Evolutionary conservation across 805 yeast species (phyloP).

Genomic region (Cyberlindnera meyerae): DNA sequence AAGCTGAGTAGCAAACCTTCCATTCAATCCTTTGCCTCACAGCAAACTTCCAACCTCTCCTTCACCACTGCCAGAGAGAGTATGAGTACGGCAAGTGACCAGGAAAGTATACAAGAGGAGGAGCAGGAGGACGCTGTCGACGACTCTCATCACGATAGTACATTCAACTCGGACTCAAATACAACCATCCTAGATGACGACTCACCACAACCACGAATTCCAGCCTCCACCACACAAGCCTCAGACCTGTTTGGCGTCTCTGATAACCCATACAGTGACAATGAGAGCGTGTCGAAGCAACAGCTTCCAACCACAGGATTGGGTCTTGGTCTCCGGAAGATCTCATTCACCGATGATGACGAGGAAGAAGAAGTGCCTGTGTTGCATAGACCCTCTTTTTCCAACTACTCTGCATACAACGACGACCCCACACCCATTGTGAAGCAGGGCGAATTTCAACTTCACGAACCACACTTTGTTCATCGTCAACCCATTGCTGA

Average conservation of each 20-base stretch:
- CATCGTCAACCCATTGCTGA: constrained; percentile 3
- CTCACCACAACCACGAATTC: no score
- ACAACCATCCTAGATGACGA: no score
- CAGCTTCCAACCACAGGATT: no score
- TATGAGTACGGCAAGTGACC: background rate
- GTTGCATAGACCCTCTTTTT: background rate
- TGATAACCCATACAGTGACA: no score
- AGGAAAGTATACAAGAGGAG: background rate
- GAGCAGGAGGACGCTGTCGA: no score
- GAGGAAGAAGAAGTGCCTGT: constrained; percentile 3
- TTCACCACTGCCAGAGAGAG: constrained; percentile 22
- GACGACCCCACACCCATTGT: constrained; percentile 23
- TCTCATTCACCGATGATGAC: no score
- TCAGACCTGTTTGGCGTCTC: no score
- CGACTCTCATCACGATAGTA: no score
- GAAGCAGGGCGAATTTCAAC: constrained; percentile 8
- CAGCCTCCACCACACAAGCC: no score
- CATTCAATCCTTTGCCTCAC: constrained; percentile 14
- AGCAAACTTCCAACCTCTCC: constrained; percentile 13
- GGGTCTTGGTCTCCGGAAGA: no score
- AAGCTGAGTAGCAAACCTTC: background rate
- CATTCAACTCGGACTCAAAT: no score
- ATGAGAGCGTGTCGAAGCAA: no score
- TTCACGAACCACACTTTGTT: background rate
- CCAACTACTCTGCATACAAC: constrained; percentile 6